Conservation (phyloP, 2,329 filamentous ascomycete genomes). For the Apiospora rasikravindrae region DNA sequence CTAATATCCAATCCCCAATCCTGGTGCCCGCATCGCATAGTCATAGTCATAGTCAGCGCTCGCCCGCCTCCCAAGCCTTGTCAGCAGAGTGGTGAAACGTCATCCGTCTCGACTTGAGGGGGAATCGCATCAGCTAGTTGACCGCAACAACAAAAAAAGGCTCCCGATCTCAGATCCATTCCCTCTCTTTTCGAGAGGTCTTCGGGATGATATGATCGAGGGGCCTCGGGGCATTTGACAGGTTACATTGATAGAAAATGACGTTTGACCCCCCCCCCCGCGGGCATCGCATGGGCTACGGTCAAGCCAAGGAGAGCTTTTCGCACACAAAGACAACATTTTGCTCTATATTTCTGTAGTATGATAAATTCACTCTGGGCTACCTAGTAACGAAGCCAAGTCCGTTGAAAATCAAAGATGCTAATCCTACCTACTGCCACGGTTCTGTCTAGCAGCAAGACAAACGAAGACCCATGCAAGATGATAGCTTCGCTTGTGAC, state of each 20-base stretch:
- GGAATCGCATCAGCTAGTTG: constrained; percentile 1
- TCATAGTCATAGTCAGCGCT: constrained; percentile 3
- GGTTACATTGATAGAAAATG: background rate
- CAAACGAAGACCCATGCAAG: background rate
- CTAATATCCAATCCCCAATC: background rate
- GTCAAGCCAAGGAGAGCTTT: too few species aligned
- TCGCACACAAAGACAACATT: too few species aligned
- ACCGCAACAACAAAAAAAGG: background rate
- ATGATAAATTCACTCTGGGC: too few species aligned
- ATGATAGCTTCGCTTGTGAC: background rate
- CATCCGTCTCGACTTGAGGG: constrained; percentile 11
- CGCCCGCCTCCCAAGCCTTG: background rate
- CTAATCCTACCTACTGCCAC: background rate
- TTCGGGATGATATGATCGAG: background rate
- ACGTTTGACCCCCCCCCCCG: too few species aligned
- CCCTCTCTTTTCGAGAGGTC: background rate
- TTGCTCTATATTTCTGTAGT: too few species aligned
- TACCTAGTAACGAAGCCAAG: too few species aligned
- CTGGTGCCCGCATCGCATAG: background rate
- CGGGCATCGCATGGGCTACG: too few species aligned
- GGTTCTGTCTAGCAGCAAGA: background rate
- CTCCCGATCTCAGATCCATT: background rate
- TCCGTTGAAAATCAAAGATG: background rate
- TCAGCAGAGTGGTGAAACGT: constrained; percentile 2
- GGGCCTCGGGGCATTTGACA: background rate